A percentile compares a stretch with the other conserved stretches of the same genome.
These are phyloP conservation scores for Stephania japonica DNA, from an alignment of 164 flowering plant species.

Conservation along the genomic window DNA sequence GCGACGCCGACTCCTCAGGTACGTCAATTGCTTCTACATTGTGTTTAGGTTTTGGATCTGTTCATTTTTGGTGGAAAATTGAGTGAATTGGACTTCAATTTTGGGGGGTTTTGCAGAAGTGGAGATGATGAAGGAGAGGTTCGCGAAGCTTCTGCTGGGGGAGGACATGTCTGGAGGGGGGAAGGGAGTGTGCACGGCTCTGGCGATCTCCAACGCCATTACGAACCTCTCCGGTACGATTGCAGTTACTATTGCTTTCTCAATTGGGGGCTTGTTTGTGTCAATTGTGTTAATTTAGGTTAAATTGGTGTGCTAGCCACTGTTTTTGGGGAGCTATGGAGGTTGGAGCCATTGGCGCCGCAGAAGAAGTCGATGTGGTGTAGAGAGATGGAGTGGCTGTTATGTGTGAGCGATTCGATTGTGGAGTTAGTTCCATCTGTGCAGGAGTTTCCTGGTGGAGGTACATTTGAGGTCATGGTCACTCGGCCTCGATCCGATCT, in stretches of 20 bases:
- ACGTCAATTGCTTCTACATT: not conserved
- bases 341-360: slow-evolving; percentile 61
- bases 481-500: slow-evolving; percentile 64
- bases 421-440: slow-evolving; percentile 65
- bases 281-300: too few relatives aligned
- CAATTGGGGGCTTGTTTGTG: too few relatives aligned
- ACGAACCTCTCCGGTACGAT: slow-evolving; percentile 64
- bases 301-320: slow-evolving; percentile 35
- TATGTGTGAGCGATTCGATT: slow-evolving; percentile 64
- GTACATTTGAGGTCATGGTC: slow-evolving; percentile 71
- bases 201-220: slow-evolving; percentile 81
- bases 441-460: slow-evolving; percentile 70
- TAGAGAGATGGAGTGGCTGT: slow-evolving; percentile 83
- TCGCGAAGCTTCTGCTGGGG: slow-evolving; percentile 74
- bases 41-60: not conserved
- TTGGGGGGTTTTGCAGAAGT: slow-evolving; percentile 32
- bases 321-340: slow-evolving; percentile 82
- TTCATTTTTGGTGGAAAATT: not conserved
- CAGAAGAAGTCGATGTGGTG: slow-evolving; percentile 67
- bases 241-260: too few relatives aligned
- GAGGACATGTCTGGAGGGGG: slow-evolving; percentile 94
- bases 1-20: slow-evolving; percentile 33
- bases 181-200: slow-evolving; percentile 76
- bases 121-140: slow-evolving; percentile 77
- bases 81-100: not conserved